phyloP scores from a whole-genome alignment of 2,329 filamentous ascomycete genomes.

The Botrytis elliptica region DNA sequence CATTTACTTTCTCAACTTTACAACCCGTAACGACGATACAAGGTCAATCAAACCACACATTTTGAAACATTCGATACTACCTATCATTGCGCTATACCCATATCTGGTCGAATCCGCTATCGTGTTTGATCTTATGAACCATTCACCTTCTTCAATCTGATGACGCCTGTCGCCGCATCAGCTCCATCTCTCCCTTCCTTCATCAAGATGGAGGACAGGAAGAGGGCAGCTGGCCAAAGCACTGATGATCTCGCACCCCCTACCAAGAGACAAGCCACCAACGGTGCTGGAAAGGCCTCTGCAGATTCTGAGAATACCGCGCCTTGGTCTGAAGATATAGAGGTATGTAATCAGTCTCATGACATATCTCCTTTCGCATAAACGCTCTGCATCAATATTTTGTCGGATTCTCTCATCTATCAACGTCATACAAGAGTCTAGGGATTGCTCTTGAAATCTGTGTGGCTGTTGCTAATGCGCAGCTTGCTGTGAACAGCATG shows the following conservation, averaged over 20 bases:
- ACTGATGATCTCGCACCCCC: conserved; percentile 80
- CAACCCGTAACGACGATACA: conserved; percentile 24
- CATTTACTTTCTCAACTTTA: conserved; percentile 10
- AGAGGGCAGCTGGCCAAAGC: conserved; percentile 74
- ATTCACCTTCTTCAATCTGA: conserved; percentile 41
- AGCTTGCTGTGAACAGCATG: conserved; percentile 47
- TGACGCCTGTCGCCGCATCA: conserved; percentile 53
- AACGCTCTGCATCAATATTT: conserved; percentile 23
- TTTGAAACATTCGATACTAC: not conserved
- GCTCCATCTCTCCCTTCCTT: conserved; percentile 71
- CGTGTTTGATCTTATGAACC: conserved; percentile 18
- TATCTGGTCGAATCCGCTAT: not conserved
- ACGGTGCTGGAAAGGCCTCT: conserved; percentile 69
- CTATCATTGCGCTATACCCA: conserved; percentile 21
- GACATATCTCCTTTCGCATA: conserved; percentile 13
- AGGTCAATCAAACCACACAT: conserved; percentile 7
- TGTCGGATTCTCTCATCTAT: conserved; percentile 23
- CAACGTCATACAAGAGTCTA: conserved; percentile 27
- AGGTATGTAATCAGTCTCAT: conserved; percentile 56
- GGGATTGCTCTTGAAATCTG: conserved; percentile 31
- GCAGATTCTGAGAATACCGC: conserved; percentile 59
- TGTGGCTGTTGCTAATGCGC: conserved; percentile 45
- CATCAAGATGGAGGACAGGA: conserved; percentile 99
- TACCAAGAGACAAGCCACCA: conserved; percentile 87
- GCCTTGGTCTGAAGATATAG: conserved; percentile 68